These are phyloP conservation scores for Psilocybe cyanescens DNA, from an alignment of 768 basidiomycete genomes.

Conservation along the genomic window DNA sequence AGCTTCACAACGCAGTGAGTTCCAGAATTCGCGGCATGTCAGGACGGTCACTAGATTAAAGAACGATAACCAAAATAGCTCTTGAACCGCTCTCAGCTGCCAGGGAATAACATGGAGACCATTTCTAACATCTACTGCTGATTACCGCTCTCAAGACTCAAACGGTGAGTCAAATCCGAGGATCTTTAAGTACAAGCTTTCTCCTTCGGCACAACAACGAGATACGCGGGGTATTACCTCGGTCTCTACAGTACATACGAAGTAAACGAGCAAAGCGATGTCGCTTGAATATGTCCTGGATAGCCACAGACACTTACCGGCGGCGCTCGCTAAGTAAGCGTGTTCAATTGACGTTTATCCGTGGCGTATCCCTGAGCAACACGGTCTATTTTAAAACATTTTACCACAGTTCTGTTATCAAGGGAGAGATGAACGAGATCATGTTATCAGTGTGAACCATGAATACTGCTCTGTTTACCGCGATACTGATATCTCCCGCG, in stretches of 20 bases:
- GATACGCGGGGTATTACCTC: neutral
- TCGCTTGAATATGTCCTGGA: neutral
- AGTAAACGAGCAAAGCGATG: neutral
- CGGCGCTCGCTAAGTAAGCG: conserved; percentile 1
- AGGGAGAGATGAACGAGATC: neutral
- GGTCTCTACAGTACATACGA: neutral
- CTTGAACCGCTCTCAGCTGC: too few relatives aligned
- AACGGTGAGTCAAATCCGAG: neutral
- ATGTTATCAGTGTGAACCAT: neutral
- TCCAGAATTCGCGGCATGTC: neutral
- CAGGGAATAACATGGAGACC: too few relatives aligned
- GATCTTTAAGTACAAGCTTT: neutral
- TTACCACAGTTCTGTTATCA: neutral
- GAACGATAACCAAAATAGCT: too few relatives aligned
- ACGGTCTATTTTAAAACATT: neutral
- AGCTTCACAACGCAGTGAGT: neutral
- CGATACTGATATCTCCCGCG: too few relatives aligned
- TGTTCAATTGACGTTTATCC: neutral
- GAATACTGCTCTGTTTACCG: too few relatives aligned
- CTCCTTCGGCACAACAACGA: too few relatives aligned
- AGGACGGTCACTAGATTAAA: too few relatives aligned
- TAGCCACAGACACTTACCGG: conserved; percentile 3
- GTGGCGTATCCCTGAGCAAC: neutral
- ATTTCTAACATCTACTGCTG: too few relatives aligned
- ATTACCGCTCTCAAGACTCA: too few relatives aligned